Evolutionary conservation across 163 green algal species (phyloP).

Genomic region (Prototheca wickerhamii): DNA sequence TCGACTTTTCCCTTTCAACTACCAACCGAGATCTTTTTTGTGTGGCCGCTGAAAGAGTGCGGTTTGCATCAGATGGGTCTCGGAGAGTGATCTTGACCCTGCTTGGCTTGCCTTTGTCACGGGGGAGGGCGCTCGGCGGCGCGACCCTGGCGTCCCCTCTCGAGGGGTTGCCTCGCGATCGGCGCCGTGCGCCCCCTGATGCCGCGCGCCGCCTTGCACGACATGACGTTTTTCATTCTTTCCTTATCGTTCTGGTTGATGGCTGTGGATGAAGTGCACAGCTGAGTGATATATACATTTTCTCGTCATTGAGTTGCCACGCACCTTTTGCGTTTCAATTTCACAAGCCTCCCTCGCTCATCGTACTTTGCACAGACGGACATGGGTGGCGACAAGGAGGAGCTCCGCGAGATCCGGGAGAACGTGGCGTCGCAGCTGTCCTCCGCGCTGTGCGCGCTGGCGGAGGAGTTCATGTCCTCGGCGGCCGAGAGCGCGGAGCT

Average conservation of each 20-base stretch:
- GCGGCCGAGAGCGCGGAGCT: slow-evolving; percentile 24
- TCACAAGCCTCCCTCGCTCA: background rate
- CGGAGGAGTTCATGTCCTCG: slow-evolving; percentile 51
- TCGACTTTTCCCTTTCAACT: background rate
- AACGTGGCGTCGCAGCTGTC: slow-evolving; percentile 13
- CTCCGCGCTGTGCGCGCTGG: slow-evolving; percentile 56
- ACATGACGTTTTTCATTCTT: too few relatives aligned
- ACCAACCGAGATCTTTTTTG: slow-evolving; percentile 8
- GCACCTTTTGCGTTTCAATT: background rate
- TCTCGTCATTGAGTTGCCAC: background rate
- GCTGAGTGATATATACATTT: background rate
- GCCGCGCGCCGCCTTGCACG: background rate
- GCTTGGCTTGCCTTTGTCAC: background rate
- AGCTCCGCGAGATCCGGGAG: slow-evolving; percentile 16
- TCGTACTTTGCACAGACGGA: background rate
- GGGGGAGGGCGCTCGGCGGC: background rate
- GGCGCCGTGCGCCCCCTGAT: background rate
- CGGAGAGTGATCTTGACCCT: background rate
- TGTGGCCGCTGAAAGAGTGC: slow-evolving; percentile 8
- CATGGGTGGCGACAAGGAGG: slow-evolving; percentile 24
- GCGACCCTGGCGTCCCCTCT: background rate
- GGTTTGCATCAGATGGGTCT: slow-evolving; percentile 18
- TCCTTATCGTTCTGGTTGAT: too few relatives aligned
- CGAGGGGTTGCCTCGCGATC: too few relatives aligned
- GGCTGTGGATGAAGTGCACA: too few relatives aligned